Evolutionary conservation across 495 filamentous ascomycete genomes (phyloP), one percentile per base, ranked within the genome.

Genomic region (Penicillium daleae): DNA sequence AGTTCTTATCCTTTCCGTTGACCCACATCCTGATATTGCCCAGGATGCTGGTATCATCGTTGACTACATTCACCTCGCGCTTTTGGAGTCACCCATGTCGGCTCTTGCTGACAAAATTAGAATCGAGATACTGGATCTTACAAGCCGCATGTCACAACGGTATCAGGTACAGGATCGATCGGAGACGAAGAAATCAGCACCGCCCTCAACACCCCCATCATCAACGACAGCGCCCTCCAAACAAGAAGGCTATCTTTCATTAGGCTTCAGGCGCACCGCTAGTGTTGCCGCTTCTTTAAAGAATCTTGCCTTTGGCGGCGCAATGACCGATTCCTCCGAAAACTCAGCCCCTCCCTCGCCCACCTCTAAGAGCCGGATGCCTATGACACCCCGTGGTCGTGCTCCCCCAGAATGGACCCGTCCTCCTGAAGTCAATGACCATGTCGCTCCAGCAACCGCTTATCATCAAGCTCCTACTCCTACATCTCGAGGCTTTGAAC

Each of bases 11-110:
- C 79, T 98, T 76, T 92, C 92, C 33, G 92, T 96, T 29, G 95
- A 98, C 65, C 94, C 95, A 24, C 93, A 97, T 71, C 95, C 95
- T 9, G 93, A 98, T 63, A 90, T 97, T 32, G 91, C 94, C 48
- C 86, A 90, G 66, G 88, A 92, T 72, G 95, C 92, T 7, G 85
- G 84, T 13, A 83, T 88, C 31, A 85, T 97, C 40, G 84, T 96
- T 26, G 95, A 98, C 70, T 90, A 89, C 66, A 85, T 98, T 44
- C 89, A 98, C 66, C 79, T 88, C 33, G 81, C 85, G 2, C 78
- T 98, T 19, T 70, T 97, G 6, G 82, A 91, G 27, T 97, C 94
- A 2, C 83, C 90, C 6, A 83, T 97, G 57, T 89, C 87, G 24
- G 63, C 79, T 12, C 79, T 88, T 48, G 88, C 91, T 44, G 89